Base-by-base conservation (phyloP, 805 yeast species). In the Spathaspora boniae region DNA sequence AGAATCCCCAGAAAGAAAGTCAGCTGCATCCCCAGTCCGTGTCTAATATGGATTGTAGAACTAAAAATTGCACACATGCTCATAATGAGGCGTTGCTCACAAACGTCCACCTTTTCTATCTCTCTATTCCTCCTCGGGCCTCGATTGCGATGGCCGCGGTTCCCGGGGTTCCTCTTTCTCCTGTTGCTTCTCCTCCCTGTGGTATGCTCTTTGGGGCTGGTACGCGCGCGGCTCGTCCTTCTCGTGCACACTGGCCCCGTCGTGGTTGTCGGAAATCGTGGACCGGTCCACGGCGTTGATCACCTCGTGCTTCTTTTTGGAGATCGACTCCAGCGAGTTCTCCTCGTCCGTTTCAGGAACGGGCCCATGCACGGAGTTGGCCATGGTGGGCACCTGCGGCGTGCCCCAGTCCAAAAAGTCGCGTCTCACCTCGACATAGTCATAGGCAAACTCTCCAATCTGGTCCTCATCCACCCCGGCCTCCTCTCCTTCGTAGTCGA, bases 361-460 rank as follows among this genome's bases (percentile, higher is more conserved):
- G 8, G 33, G 33, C 21, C 20, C 15, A 9, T 14, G n/a, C n/a
- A n/a, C n/a, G n/a, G n/a, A n/a, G 12, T 33, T 38, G 33, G 35
- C 42, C 16, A 42, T 32, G n/a, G 42, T 44, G 19, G 41, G 41
- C 5, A 41, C 41, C n/a, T 38, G 36, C 9, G 66, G 66, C 31
- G 46, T 48, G 5, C 69, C 65, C 75, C 75, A 70, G 45, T 72
- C 78, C 50, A 80, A 72, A 60, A 81, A 91, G 64, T 89, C 96
- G 58, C 98, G 77, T 62, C 98, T 78, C 9, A 91, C 94, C 68
- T 91, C 98, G 39, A 91, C 96, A 56, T 88, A 91, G 61, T 91
- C 98, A 59, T 91, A 91, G n/a, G 98, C 98, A 63, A 89, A 91
- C 63, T 91, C 98, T 34, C 98, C 98, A 48, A 91, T 86, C 65